Percentiles rank a stretch among this genome's conserved stretches.
Evolutionary conservation across 108 stramenopile species (phyloP).

Genomic region (Seminavis robusta): DNA sequence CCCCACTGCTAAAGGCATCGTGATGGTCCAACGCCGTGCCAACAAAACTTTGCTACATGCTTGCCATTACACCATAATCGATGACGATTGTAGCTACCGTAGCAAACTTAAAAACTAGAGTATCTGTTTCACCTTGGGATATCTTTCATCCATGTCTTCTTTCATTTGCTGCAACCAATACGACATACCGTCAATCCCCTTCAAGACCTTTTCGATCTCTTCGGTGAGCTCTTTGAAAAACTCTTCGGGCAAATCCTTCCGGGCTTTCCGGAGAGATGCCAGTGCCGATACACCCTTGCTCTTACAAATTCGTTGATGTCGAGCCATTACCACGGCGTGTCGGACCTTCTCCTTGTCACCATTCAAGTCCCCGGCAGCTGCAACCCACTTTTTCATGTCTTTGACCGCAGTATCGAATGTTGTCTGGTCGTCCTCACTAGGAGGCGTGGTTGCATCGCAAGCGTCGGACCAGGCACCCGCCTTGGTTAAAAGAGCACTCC

Average conservation of each 20-base stretch:
- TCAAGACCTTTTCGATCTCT: no score
- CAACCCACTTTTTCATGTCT: slow-evolving; percentile 18
- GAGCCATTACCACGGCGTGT: slow-evolving; percentile 1
- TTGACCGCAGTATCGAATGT: slow-evolving; percentile 9
- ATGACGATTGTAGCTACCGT: no score
- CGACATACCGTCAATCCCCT: no score
- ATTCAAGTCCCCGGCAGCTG: background rate
- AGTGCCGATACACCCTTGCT: slow-evolving; percentile 5
- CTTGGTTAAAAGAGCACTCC: slow-evolving; percentile 9
- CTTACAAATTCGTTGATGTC: slow-evolving; percentile 12
- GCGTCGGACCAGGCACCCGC: background rate
- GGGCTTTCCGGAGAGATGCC: slow-evolving; percentile 16
- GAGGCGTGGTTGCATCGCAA: slow-evolving; percentile 4
- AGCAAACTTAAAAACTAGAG: no score
- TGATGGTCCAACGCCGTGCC: no score
- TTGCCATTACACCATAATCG: no score
- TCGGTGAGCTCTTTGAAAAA: no score
- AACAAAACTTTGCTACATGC: no score
- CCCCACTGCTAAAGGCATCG: no score
- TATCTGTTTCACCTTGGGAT: no score
- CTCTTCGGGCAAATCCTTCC: slow-evolving; percentile 22
- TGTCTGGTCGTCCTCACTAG: background rate
- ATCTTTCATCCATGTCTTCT: no score
- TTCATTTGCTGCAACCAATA: no score
- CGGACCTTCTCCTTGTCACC: slow-evolving; percentile 15